A percentile compares a stretch with the other conserved stretches of the same genome.
Evolutionary conservation across 2,329 filamentous ascomycete genomes (phyloP).

Genomic region (Chalaropsis thielavioides): DNA sequence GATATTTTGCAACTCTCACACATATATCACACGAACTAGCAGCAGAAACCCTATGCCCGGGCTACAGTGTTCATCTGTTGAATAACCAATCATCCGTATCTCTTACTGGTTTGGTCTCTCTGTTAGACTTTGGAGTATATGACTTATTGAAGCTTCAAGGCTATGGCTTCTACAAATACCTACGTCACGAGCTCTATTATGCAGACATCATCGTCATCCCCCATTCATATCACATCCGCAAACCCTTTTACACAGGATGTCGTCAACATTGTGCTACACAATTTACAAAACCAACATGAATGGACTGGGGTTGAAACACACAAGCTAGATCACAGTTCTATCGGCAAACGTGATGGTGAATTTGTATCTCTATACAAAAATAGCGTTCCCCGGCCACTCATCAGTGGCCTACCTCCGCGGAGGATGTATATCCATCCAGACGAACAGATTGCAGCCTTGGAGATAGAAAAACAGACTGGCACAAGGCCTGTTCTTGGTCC

Average conservation of each 20-base stretch:
- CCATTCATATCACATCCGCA: not conserved
- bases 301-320: slow-evolving; percentile 51
- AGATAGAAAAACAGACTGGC: slow-evolving; percentile 38
- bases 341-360: slow-evolving; percentile 3
- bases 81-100: no score
- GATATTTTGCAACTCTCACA: no score
- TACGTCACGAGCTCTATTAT: not conserved
- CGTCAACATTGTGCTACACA: slow-evolving; percentile 43
- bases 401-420: slow-evolving; percentile 58
- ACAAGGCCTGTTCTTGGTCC: slow-evolving; percentile 34
- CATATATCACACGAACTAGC: no score
- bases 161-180: not conserved
- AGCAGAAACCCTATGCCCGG: not conserved
- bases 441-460: slow-evolving; percentile 61
- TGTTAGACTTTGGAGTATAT: not conserved
- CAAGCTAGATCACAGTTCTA: slow-evolving; percentile 24
- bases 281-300: slow-evolving; percentile 60
- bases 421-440: slow-evolving; percentile 69
- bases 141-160: not conserved
- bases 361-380: slow-evolving; percentile 10
- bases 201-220: not conserved
- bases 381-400: slow-evolving; percentile 37
- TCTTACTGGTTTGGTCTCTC: no score
- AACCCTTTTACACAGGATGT: slow-evolving; percentile 20
- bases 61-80: not conserved